These are phyloP conservation scores for Phytophthora idaei DNA, from an alignment of 352 stramenopile species.

Conservation along the genomic window DNA sequence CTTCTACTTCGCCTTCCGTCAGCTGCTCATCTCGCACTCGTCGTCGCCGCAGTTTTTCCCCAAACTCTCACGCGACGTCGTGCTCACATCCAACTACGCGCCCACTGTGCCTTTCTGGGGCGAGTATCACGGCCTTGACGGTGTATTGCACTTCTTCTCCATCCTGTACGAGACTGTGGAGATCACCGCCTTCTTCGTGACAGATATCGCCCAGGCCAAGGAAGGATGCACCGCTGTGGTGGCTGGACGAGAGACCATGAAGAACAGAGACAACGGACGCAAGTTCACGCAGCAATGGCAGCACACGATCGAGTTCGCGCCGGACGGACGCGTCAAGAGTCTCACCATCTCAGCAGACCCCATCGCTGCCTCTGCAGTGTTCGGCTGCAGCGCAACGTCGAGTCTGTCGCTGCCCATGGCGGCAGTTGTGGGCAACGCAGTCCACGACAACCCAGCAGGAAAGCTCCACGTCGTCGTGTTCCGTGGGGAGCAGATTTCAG, in stretches of 20 bases:
- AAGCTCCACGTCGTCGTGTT: slow-evolving; percentile 80
- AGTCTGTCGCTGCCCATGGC: slow-evolving; percentile 86
- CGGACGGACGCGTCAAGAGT: slow-evolving; percentile 86
- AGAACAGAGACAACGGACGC: slow-evolving; percentile 86
- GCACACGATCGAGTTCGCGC: slow-evolving; percentile 89
- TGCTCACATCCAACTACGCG: slow-evolving; percentile 89
- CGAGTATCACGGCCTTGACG: slow-evolving; percentile 88
- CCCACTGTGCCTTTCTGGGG: slow-evolving; percentile 89
- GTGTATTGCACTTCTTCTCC: slow-evolving; percentile 90
- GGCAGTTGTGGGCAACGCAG: slow-evolving; percentile 77
- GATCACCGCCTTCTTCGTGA: slow-evolving; percentile 90
- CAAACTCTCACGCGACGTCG: slow-evolving; percentile 83
- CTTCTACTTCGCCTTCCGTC: slow-evolving; percentile 89
- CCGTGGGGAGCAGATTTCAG: slow-evolving; percentile 84
- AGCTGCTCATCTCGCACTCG: slow-evolving; percentile 89
- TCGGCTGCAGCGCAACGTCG: slow-evolving; percentile 87
- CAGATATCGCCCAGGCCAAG: slow-evolving; percentile 86
- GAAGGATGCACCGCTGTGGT: slow-evolving; percentile 86
- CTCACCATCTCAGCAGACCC: slow-evolving; percentile 86
- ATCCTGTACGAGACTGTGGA: slow-evolving; percentile 90
- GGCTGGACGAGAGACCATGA: slow-evolving; percentile 87
- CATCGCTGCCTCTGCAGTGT: slow-evolving; percentile 85
- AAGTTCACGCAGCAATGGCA: slow-evolving; percentile 92
- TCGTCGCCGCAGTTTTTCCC: slow-evolving; percentile 90
- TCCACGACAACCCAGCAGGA: slow-evolving; percentile 80